These are phyloP conservation scores for Ganoderma lingzhi DNA, from an alignment of 1,284 basidiomycete genomes.

Conservation along the genomic window DNA sequence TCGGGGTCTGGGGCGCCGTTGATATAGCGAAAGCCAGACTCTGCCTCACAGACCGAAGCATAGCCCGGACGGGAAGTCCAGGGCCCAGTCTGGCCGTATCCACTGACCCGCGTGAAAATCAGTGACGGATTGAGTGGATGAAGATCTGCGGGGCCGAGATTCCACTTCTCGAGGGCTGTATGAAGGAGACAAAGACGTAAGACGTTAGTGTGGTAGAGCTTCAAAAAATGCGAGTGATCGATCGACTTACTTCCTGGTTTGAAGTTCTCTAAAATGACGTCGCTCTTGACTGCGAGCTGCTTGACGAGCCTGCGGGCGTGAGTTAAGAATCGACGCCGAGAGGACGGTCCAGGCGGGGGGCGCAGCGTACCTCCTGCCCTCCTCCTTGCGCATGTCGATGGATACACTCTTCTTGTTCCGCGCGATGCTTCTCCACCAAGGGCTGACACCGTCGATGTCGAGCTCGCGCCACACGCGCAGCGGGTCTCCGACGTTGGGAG, in stretches of 20 bases:
- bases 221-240: neutral
- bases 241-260: slow-evolving; percentile 71
- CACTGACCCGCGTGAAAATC: slow-evolving; percentile 77
- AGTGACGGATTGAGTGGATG: slow-evolving; percentile 67
- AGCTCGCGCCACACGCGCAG: slow-evolving; percentile 76
- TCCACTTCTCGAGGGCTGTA: slow-evolving; percentile 74
- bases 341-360: neutral
- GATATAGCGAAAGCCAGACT: slow-evolving; percentile 76
- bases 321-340: neutral
- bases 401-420: slow-evolving; percentile 78
- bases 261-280: slow-evolving; percentile 76
- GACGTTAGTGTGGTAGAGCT: neutral
- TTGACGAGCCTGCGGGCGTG: slow-evolving; percentile 60
- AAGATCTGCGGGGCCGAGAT: slow-evolving; percentile 62
- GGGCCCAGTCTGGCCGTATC: slow-evolving; percentile 77
- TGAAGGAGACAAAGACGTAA: slow-evolving; percentile 5
- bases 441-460: slow-evolving; percentile 72
- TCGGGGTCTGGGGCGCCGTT: slow-evolving; percentile 67
- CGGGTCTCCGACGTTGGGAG: slow-evolving; percentile 67
- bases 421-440: slow-evolving; percentile 75
- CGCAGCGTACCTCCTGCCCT: slow-evolving; percentile 64
- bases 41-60: slow-evolving; percentile 77
- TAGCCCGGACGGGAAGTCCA: slow-evolving; percentile 75
- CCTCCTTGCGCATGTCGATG: slow-evolving; percentile 66
- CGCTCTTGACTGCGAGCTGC: slow-evolving; percentile 63